Percentiles rank a stretch among this genome's conserved stretches.
phyloP scores from a whole-genome alignment of 306 rosid genomes.

The Rosa lucieae region DNA sequence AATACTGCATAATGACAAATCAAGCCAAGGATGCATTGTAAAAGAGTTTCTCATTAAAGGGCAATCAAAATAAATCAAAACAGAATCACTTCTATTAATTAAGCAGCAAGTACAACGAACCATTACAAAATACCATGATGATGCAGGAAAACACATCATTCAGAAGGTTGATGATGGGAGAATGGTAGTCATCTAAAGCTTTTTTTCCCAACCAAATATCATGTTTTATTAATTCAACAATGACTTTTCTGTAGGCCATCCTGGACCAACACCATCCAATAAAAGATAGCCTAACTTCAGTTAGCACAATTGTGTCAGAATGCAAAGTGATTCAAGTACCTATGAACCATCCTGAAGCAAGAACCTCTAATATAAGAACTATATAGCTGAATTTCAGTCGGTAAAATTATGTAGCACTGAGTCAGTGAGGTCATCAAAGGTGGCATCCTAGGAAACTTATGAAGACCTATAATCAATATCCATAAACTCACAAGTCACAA shows the following conservation, averaged over 20 bases:
- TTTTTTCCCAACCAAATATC: background rate
- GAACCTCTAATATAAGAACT: slow-evolving; percentile 1
- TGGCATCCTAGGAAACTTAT: background rate
- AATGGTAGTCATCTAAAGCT: slow-evolving; percentile 4
- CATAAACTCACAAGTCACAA: background rate
- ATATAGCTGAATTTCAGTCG: background rate
- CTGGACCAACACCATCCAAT: background rate
- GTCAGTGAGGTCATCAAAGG: background rate
- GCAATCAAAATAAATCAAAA: slow-evolving; percentile 5
- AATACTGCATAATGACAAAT: slow-evolving; percentile 3
- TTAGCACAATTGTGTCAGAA: background rate
- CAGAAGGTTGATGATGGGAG: background rate
- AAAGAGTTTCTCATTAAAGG: background rate
- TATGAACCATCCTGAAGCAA: background rate
- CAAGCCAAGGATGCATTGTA: background rate
- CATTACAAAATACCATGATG: background rate
- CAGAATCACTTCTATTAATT: slow-evolving; percentile 3
- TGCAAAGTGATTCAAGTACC: background rate
- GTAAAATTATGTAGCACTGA: background rate
- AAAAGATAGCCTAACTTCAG: background rate
- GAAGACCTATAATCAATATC: background rate
- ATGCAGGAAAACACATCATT: slow-evolving; percentile 14
- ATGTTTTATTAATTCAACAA: background rate
- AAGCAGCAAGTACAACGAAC: background rate
- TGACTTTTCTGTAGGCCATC: background rate